These are phyloP conservation scores for Lepidium africanum DNA, from an alignment of 345 rosid genomes.

Conservation along the genomic window DNA sequence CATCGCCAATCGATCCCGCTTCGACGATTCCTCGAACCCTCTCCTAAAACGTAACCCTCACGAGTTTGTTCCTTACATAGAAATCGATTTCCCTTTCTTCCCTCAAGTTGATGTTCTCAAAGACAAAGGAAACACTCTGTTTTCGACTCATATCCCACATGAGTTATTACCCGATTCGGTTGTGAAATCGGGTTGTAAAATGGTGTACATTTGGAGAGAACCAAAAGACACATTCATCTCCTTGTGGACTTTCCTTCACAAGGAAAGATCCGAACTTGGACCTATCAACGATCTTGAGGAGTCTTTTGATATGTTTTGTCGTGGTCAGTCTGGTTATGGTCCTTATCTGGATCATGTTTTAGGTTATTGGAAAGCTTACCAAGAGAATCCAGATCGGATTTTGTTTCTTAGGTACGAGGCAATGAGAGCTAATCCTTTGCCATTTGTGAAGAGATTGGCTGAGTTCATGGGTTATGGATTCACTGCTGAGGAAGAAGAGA, in stretches of 20 bases:
- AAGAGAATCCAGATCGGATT: not conserved
- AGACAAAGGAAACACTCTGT: conserved; percentile 2
- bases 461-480: conserved; percentile 23
- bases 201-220: conserved; percentile 22
- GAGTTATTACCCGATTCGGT: not conserved
- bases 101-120: not conserved
- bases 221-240: conserved; percentile 20
- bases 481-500: conserved; percentile 10
- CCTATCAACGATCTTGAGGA: not conserved
- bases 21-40: not conserved
- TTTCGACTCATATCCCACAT: conserved; percentile 10
- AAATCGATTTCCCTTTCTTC: not conserved
- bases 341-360: conserved; percentile 11
- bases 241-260: conserved; percentile 1
- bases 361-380: conserved; percentile 13
- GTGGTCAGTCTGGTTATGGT: not conserved
- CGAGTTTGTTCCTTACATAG: conserved; percentile 19
- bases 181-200: not conserved
- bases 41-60: conserved; percentile 13
- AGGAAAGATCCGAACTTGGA: not conserved
- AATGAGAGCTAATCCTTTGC: not conserved
- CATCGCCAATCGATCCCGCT: not conserved
- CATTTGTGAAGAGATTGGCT: conserved; percentile 13
- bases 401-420: conserved; percentile 5
- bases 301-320: conserved; percentile 11